A percentile compares a stretch with the other conserved stretches of the same genome.
These are phyloP conservation scores for Phytophthora cactorum DNA, from an alignment of 352 stramenopile genomes.

Conservation along the genomic window DNA sequence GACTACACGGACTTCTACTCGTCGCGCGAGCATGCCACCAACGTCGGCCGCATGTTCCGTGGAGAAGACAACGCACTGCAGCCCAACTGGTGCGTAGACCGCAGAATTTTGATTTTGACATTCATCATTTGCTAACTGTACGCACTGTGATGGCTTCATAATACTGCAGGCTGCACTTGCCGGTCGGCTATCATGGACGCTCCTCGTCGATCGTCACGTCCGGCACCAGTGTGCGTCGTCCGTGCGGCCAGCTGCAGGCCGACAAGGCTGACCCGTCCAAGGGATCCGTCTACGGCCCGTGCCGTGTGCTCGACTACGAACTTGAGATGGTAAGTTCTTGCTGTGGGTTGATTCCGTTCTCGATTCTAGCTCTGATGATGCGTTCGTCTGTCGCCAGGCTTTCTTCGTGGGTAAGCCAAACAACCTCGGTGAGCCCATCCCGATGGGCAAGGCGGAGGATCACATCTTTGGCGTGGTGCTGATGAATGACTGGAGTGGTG, in stretches of 20 bases:
- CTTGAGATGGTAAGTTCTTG: slow-evolving; percentile 86
- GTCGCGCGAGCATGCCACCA: slow-evolving; percentile 96
- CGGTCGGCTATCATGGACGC: slow-evolving; percentile 97
- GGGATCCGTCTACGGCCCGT: slow-evolving; percentile 91
- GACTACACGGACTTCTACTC: slow-evolving; percentile 99
- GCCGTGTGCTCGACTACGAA: slow-evolving; percentile 96
- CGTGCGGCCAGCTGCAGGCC: slow-evolving; percentile 93
- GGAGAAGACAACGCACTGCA: slow-evolving; percentile 96
- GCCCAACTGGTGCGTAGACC: slow-evolving; percentile 89
- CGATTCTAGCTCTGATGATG: background rate
- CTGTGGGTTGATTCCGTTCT: background rate
- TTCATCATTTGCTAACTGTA: background rate
- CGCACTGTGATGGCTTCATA: background rate
- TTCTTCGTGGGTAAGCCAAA: slow-evolving; percentile 94
- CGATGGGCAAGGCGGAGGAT: slow-evolving; percentile 91
- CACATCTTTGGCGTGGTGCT: slow-evolving; percentile 98
- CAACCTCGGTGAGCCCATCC: slow-evolving; percentile 87
- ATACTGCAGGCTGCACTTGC: slow-evolving; percentile 90
- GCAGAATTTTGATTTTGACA: background rate
- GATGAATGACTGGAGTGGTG: slow-evolving; percentile 98
- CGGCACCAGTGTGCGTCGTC: slow-evolving; percentile 85
- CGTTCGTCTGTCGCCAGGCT: slow-evolving; percentile 42
- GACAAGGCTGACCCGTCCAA: slow-evolving; percentile 92
- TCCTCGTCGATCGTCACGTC: slow-evolving; percentile 91
- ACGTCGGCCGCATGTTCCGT: slow-evolving; percentile 94